Percentiles rank a stretch among this genome's conserved stretches.
Conservation (phyloP, 768 basidiomycete genomes). For the Leccinum arenicola region DNA sequence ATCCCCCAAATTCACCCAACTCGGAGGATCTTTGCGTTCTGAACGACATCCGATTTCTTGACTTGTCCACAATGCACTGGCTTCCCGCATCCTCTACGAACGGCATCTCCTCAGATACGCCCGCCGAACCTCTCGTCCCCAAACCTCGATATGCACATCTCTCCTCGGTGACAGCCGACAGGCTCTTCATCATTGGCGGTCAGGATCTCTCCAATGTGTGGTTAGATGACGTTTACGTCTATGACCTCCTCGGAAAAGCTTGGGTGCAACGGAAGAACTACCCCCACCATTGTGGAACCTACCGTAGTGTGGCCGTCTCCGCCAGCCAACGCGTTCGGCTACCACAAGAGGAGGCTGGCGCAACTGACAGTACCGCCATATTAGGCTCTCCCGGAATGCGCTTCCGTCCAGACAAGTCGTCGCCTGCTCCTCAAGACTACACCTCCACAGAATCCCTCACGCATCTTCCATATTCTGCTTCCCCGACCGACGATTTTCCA, state of each 20-base stretch:
- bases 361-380: conserved; percentile 38
- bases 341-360: conserved; percentile 56
- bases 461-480: conserved; percentile 75
- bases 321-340: conserved; percentile 64
- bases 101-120: conserved; percentile 32
- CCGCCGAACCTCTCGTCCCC: conserved; percentile 56
- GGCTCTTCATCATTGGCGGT: conserved; percentile 90
- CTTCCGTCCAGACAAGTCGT: conserved; percentile 50
- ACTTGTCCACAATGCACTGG: conserved; percentile 72
- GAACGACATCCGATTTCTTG: conserved; percentile 88
- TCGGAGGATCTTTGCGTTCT: conserved; percentile 87
- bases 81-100: conserved; percentile 42
- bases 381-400: conserved; percentile 57
- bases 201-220: conserved; percentile 93
- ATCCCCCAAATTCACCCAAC: conserved; percentile 63
- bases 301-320: conserved; percentile 88
- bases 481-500: conserved; percentile 70
- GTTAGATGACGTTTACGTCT: conserved; percentile 91
- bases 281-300: conserved; percentile 93
- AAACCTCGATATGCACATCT: conserved; percentile 93
- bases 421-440: conserved; percentile 41
- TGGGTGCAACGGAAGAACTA: conserved; percentile 85
- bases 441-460: conserved; percentile 59
- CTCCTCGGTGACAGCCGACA: conserved; percentile 79
- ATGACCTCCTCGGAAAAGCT: conserved; percentile 64